Conservation (phyloP, 441 rosid species). For the Daphne laureola region DNA sequence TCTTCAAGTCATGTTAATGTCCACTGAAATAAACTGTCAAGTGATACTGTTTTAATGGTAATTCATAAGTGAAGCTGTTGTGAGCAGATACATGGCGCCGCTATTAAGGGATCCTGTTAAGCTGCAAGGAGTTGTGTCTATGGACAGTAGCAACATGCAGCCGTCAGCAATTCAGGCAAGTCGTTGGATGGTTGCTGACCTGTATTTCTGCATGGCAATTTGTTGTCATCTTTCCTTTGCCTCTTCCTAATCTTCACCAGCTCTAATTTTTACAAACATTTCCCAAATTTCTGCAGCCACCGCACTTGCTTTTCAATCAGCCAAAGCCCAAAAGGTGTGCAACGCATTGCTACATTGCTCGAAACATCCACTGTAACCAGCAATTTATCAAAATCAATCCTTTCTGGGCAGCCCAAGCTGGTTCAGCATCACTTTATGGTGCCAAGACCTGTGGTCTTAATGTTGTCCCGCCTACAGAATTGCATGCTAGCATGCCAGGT, state of each 20-base stretch:
- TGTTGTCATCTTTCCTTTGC: neutral
- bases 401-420: conserved; percentile 85
- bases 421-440: conserved; percentile 73
- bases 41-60: no score
- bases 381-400: conserved; percentile 77
- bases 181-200: neutral
- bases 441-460: conserved; percentile 74
- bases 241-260: neutral
- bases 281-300: conserved; percentile 39
- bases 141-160: conserved; percentile 61
- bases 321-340: conserved; percentile 90
- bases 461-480: conserved; percentile 62
- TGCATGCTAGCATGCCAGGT: conserved; percentile 42
- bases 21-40: no score
- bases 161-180: conserved; percentile 74
- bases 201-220: neutral
- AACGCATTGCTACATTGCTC: conserved; percentile 88
- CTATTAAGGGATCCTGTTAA: conserved; percentile 9
- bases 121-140: conserved; percentile 71
- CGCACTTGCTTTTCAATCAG: conserved; percentile 63
- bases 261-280: neutral
- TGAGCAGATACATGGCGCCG: conserved; percentile 81
- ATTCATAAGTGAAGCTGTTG: conserved; percentile 15
- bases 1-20: neutral
- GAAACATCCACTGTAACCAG: conserved; percentile 63